Evolutionary conservation across 352 stramenopile species (phyloP), one percentile per base, ranked within the genome.

Genomic region (Plasmopara viticola): DNA sequence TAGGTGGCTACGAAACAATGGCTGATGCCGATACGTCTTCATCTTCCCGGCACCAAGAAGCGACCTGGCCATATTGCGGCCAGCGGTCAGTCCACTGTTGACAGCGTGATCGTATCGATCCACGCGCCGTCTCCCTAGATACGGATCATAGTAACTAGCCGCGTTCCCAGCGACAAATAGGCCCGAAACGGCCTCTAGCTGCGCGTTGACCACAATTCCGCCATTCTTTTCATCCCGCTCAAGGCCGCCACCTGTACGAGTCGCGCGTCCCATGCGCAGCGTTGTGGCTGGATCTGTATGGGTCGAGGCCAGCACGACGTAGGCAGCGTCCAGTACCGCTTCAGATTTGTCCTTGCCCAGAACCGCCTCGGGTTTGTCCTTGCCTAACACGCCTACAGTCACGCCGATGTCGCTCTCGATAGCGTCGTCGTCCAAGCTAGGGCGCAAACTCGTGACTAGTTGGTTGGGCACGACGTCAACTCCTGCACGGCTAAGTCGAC

Each of bases 71-170:
- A 96, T 96, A 62, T 96, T 96, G 28, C 86, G 67, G 1, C 86
- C 88, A 2, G 88, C 90, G 12, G 86, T 70, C 4, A 97, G 69
- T 0, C 90, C 90, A 25, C 78, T 94, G 70, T 97, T 97, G 13
- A 97, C 85, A 2, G 87, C 87, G 53, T 97, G 88, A 60, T 97
- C 90, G 60, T 96, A 97, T 6, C 82, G 70, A 52, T 96, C 87
- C 15, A 96, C 83, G n/a, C 90, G 82, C 7, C 89, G 71, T 15
- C 87, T 64, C 0, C 88, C 89, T 38, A 97, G 47, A 43, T 87
- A 87, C 38, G 80, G 77, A 50, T 97, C 90, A 48, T 79, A 96
- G 64, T 96, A 97, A 40, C 82, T 95, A 0, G 90, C 90, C 0
- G 81, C 72, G 42, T 91, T 94, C 4, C 90, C 90, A 9, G 90